Evolutionary conservation across 2,329 filamentous ascomycete species (phyloP), one percentile per base, ranked within the genome.

Genomic region (Aspergillus luchuensis): DNA sequence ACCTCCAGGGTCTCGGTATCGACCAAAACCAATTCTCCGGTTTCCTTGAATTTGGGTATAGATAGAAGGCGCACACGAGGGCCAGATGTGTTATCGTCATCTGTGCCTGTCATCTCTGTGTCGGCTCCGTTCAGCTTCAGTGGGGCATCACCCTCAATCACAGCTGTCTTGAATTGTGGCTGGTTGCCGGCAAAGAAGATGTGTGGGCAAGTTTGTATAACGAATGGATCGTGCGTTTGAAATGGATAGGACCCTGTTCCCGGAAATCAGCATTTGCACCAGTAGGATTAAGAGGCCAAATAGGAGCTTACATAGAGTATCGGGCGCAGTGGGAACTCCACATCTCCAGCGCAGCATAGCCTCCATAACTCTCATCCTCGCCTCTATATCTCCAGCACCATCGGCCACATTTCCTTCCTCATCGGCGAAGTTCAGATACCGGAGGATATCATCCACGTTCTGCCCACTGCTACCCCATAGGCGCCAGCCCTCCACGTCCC

Each of bases 291-390:
- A 56, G 2, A 11, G 10, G 5, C 8, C 11, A 52, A 1, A 17
- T 3, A 11, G 8, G 6, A 59, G 81, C 90, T 82, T 82, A 94
- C 92, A 97, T 47, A 99, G 74, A 0, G 96, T 99, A 76, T 99
- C 96, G 0, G 96, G 95, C 1, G 95, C 95, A 0, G 95, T 99
- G 1, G 95, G 95, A 5, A 95, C 95, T 66, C 88, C 88, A 72
- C 92, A 91, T 63, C 95, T 85, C 95, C 95, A 99, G 61, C 92
- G 85, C 66, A 96, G 88, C 87, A 96, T 95, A 59, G 89, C 89
- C 77, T 98, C 95, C 90, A 98, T 95, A 85, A 97, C 91, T 50
- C 89, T 89, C 25, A 98, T 72, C 19, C 93, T 81, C 67, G 92
- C 87, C 45, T 92, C 87, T 38, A 86, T 88, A 45, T 78, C 75